Percentiles rank a stretch among this genome's conserved stretches.
phyloP scores from a whole-genome alignment of 1,139 yeast genomes.

The Kodamaea sp. region DNA sequence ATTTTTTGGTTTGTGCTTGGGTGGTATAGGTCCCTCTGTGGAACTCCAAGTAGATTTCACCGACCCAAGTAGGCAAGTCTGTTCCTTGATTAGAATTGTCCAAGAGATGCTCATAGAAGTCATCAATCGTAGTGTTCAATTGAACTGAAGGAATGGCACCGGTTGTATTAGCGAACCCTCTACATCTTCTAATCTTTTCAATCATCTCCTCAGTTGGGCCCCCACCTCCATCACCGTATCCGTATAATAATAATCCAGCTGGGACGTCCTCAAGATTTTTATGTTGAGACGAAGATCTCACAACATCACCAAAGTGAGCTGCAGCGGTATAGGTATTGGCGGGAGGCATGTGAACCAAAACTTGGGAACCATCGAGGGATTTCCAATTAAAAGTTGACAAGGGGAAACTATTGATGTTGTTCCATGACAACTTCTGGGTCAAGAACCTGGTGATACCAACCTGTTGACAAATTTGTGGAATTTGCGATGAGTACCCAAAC shows the following conservation, averaged over 20 bases:
- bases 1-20: conserved; percentile 81
- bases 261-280: conserved; percentile 81
- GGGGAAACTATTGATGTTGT: conserved; percentile 88
- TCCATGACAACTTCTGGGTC: conserved; percentile 96
- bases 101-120: conserved; percentile 71
- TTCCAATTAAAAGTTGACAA: conserved; percentile 93
- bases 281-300: conserved; percentile 76
- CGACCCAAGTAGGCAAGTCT: conserved; percentile 81
- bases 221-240: conserved; percentile 98
- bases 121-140: conserved; percentile 74
- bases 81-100: conserved; percentile 64
- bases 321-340: conserved; percentile 92
- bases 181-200: conserved; percentile 85
- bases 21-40: conserved; percentile 97
- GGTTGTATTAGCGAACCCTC: conserved; percentile 81
- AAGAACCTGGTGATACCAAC: conserved; percentile 83
- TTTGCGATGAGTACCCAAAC: conserved; percentile 92
- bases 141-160: conserved; percentile 83
- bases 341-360: conserved; percentile 96
- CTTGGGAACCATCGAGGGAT: conserved; percentile 90
- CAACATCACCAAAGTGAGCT: conserved; percentile 91
- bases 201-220: conserved; percentile 95
- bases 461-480: conserved; percentile 86
- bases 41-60: conserved; percentile 91
- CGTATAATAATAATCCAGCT: conserved; percentile 78